phyloP scores from a whole-genome alignment of 768 basidiomycete genomes.

The Russula virescens region DNA sequence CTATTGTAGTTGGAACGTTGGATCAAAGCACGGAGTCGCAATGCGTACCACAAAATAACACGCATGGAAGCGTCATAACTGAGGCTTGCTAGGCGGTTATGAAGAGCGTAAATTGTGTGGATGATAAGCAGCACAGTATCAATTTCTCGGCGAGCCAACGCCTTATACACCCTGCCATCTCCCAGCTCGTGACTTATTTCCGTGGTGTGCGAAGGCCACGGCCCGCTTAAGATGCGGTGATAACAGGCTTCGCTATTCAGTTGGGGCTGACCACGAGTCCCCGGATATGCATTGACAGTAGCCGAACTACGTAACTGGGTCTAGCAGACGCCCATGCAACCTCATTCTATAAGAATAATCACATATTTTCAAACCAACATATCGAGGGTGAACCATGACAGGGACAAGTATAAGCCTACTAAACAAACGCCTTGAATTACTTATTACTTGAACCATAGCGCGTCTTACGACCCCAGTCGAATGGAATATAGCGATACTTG shows the following conservation, averaged over 20 bases:
- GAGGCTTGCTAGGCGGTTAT: neutral
- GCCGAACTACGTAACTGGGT: neutral
- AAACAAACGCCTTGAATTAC: slow-evolving; percentile 29
- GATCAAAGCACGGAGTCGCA: neutral
- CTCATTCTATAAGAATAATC: neutral
- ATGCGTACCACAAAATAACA: slow-evolving; percentile 33
- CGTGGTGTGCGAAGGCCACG: neutral
- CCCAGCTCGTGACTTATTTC: neutral
- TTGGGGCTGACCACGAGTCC: neutral
- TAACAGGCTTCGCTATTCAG: neutral
- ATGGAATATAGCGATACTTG: slow-evolving; percentile 96
- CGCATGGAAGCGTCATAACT: slow-evolving; percentile 25
- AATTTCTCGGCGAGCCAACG: neutral
- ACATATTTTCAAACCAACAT: slow-evolving; percentile 6
- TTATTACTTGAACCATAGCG: slow-evolving; percentile 61
- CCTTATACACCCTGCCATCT: neutral
- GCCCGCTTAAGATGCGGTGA: neutral
- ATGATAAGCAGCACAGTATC: neutral
- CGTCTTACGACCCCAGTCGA: slow-evolving; percentile 91
- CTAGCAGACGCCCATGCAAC: neutral
- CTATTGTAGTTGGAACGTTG: slow-evolving; percentile 32
- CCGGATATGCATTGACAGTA: too few species aligned
- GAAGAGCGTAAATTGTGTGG: neutral
- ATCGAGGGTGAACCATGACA: neutral
- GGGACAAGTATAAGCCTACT: neutral